Percentiles rank a stretch among this genome's conserved stretches.
phyloP scores from a whole-genome alignment of 371 early-diverging fungal genomes.

The Mucor indicus region DNA sequence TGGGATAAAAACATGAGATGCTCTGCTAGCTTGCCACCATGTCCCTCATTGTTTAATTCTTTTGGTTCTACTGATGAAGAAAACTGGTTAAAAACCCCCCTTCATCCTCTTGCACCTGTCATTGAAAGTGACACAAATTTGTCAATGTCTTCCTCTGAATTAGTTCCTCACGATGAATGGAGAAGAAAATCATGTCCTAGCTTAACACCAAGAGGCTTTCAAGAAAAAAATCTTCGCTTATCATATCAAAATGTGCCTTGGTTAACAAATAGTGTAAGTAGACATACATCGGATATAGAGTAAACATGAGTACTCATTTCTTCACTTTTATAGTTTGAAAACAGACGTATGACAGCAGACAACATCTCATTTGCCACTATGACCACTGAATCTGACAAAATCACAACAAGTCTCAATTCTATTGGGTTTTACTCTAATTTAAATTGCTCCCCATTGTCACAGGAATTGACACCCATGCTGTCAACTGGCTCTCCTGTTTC shows the following conservation, averaged over 20 bases:
- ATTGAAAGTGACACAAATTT: constrained; percentile 3
- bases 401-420: too few species aligned
- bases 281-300: too few species aligned
- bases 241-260: too few species aligned
- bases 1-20: constrained; percentile 13
- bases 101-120: constrained; percentile 22
- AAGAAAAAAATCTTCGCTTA: too few species aligned
- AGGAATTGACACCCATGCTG: constrained; percentile 24
- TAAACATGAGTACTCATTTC: not conserved
- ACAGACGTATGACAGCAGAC: constrained; percentile 16
- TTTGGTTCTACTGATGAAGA: not conserved
- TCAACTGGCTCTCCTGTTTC: constrained; percentile 24
- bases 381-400: too few species aligned
- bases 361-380: not conserved
- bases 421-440: too few species aligned
- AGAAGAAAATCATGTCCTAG: constrained; percentile 25
- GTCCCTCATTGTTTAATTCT: not conserved
- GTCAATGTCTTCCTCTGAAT: not conserved
- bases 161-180: constrained; percentile 18
- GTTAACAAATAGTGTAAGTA: too few species aligned
- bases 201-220: too few species aligned
- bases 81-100: constrained; percentile 11
- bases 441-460: constrained; percentile 19
- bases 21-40: constrained; percentile 2
- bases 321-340: not conserved